A percentile compares a stretch with the other conserved stretches of the same genome.
Evolutionary conservation across 441 rosid species (phyloP).

Genomic region (Populus hybrid): DNA sequence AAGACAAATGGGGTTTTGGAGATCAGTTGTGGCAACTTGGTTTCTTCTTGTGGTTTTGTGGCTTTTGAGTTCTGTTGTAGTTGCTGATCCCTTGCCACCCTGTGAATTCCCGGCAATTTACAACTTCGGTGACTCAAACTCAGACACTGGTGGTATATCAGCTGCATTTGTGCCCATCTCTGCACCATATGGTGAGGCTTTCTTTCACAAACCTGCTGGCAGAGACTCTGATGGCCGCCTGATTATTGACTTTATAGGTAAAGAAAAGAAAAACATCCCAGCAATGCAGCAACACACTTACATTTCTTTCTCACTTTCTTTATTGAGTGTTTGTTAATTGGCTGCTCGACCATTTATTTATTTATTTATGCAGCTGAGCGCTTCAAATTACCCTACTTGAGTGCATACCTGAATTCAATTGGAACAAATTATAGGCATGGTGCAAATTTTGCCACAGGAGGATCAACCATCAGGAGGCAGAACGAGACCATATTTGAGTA

Average conservation of each 20-base stretch:
- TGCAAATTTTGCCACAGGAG: conserved; percentile 87
- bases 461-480: conserved; percentile 73
- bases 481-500: conserved; percentile 63
- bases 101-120: conserved; percentile 77
- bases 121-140: conserved; percentile 91
- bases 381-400: conserved; percentile 62
- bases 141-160: conserved; percentile 86
- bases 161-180: conserved; percentile 70
- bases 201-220: conserved; percentile 69
- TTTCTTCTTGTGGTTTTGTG: conserved; percentile 30
- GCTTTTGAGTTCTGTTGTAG: conserved; percentile 21
- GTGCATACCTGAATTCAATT: conserved; percentile 76
- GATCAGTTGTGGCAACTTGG: conserved; percentile 23
- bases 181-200: conserved; percentile 56
- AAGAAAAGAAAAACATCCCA: not conserved
- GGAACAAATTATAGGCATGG: conserved; percentile 76
- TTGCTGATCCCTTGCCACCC: conserved; percentile 29
- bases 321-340: not conserved
- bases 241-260: conserved; percentile 66
- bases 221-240: conserved; percentile 72
- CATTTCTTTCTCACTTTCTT: not conserved
- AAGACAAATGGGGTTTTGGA: conserved; percentile 26
- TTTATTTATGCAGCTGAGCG: conserved; percentile 60
- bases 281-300: not conserved
- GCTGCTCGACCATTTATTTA: not conserved